Percentiles rank a stretch among this genome's conserved stretches.
phyloP scores from a whole-genome alignment of 2,329 filamentous ascomycete species.

The Cladophialophora chaetospira region DNA sequence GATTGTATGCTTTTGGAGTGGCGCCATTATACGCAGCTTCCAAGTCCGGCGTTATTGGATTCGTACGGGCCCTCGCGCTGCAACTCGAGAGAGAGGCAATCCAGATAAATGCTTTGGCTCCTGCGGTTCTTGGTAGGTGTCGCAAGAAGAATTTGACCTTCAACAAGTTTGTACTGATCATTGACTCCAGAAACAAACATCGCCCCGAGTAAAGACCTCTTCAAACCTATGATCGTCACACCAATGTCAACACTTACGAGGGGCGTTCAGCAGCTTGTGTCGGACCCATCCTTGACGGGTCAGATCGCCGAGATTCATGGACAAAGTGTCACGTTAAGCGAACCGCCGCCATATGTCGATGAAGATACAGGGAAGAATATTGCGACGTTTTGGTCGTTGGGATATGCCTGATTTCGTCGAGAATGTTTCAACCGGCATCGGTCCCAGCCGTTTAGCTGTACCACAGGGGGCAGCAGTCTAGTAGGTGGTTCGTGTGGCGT shows the following conservation, averaged over 20 bases:
- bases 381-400: slow-evolving; percentile 51
- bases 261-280: slow-evolving; percentile 48
- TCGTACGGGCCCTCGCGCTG: slow-evolving; percentile 52
- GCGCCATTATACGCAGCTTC: slow-evolving; percentile 54
- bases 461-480: no score
- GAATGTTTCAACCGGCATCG: background rate
- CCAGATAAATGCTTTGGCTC: slow-evolving; percentile 55
- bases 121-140: slow-evolving; percentile 52
- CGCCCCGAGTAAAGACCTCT: slow-evolving; percentile 48
- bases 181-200: slow-evolving; percentile 48
- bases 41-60: slow-evolving; percentile 53
- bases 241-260: slow-evolving; percentile 53
- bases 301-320: slow-evolving; percentile 56
- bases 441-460: no score
- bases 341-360: slow-evolving; percentile 51
- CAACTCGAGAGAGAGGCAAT: slow-evolving; percentile 46
- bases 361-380: slow-evolving; percentile 52
- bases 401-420: slow-evolving; percentile 46
- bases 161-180: background rate
- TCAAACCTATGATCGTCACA: slow-evolving; percentile 54
- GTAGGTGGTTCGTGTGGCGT: no score
- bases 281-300: slow-evolving; percentile 46
- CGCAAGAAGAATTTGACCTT: background rate
- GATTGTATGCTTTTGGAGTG: slow-evolving; percentile 54
- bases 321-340: slow-evolving; percentile 50